Base-by-base conservation (phyloP, 2,329 filamentous ascomycete species). In the Seiridium unicorne region DNA sequence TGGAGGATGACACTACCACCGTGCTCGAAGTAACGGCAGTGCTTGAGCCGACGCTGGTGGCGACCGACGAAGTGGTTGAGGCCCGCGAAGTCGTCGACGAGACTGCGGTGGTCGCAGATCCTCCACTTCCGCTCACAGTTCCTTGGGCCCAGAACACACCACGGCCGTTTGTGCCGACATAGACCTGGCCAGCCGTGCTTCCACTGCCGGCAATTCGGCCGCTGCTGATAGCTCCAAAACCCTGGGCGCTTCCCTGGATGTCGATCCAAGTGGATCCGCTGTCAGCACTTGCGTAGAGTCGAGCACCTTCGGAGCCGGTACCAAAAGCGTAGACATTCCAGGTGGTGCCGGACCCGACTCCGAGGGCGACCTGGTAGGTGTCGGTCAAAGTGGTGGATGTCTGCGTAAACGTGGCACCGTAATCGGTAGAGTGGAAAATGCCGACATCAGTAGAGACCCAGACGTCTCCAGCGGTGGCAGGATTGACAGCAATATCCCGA, bases 391-490 rank as follows among this genome's bases (percentile, higher is more conserved):
- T 62, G 0, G 70, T 66, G 4, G 75, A 73, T 0, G 77, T 66
- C 34, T 76, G 69, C 0, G 76, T 73, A 63, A 85, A 86, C 1
- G 76, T 76, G 3, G 70, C 67, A 4, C 82, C 84, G 42, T 73
- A 84, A 68, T 86, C 70, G 5, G 77, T 81, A 8, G 81, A 84
- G 64, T 79, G 79, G 73, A 82, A 86, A 53, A 87, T 70, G 5
- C 84, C 84, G 0, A 66, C 72, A 57, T 85, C 76, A 0, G 84
- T 85, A 1, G 83, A 84, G 1, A 83, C 83, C 71, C 80, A 84
- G 53, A 91, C 79, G 53, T 87, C 83, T 10, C 89, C 87, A 0
- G 84, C 83, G 9, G 77, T 76, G 5, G 80, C 77, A 0, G 86
- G 85, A 62, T 88, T 79, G 1, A 77, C 78, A 13, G 82, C 83